Evolutionary conservation across 768 basidiomycete genomes (phyloP), one percentile per base, ranked within the genome.

Genomic region (Boletus pseudo-olivaceus): DNA sequence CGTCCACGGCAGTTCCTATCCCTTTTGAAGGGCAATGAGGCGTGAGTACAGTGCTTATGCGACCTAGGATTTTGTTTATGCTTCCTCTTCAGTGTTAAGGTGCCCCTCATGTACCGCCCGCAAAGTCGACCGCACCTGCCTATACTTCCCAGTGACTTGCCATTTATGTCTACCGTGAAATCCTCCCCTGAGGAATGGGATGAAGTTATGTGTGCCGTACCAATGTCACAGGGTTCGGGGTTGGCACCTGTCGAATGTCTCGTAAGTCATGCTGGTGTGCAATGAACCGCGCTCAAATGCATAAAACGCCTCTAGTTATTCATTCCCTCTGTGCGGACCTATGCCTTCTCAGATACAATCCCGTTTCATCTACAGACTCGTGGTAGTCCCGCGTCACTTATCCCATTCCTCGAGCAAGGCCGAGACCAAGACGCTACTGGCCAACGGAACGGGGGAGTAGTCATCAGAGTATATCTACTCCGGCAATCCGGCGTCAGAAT

Each of bases 321-420:
- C 63, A 71, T 87, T 17, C 87, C 86, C 11, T 73, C 75, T 7
- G 76, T 75, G 12, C 78, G 78, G 44, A 75, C 79, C 17, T 88
- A 78, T 67, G 78, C 79, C 8, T 39, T 84, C 30, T 62, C 72
- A 10, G 83, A 87, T 56, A 73, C 71, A 17, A 83, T 88, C 9
- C 84, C 84, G 7, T 82, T 87, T 66, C 83, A 86, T 60, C 62
- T 88, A 17, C 87, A 87, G 58, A 72, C 88, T 34, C 74, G 74
- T 29, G 84, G 78, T 10, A 71, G 72, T 19, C 57, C 74, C 1
- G 61, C 71, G 20, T 78, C 81, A 1, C 72, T 86, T 8, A 70
- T 67, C 20, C 75, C 77, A 17, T 76, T 85, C 59, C 63, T 83
- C 55, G 56, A 61, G 32, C 61, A 68, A 38, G 55, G 56, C 8